These are phyloP conservation scores for Epicoccum nigrum DNA, from an alignment of 2,329 filamentous ascomycete genomes.

Conservation along the genomic window DNA sequence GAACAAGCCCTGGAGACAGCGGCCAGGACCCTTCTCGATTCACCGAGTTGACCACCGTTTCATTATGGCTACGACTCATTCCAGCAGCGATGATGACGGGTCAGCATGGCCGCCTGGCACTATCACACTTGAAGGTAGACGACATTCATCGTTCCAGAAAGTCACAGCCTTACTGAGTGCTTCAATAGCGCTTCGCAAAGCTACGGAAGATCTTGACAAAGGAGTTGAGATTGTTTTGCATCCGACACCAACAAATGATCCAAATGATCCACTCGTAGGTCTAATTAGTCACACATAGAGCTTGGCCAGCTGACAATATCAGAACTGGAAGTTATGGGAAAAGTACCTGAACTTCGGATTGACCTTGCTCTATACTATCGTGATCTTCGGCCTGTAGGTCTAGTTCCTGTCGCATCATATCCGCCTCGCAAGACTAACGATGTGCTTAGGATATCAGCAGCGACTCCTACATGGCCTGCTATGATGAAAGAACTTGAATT, in stretches of 20 bases:
- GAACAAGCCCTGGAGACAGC: background rate
- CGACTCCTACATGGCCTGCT: slow-evolving; percentile 19
- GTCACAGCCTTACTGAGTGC: background rate
- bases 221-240: slow-evolving; percentile 9
- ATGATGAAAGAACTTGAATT: slow-evolving; percentile 19
- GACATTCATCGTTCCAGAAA: background rate
- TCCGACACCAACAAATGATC: slow-evolving; percentile 11
- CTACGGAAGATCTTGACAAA: slow-evolving; percentile 1
- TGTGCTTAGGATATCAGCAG: slow-evolving; percentile 14
- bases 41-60: background rate
- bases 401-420: background rate
- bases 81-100: background rate
- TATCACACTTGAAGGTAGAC: slow-evolving; percentile 16
- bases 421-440: background rate
- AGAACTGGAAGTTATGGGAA: slow-evolving; percentile 19
- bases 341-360: slow-evolving; percentile 17
- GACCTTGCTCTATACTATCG: slow-evolving; percentile 12
- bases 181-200: slow-evolving; percentile 4
- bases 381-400: slow-evolving; percentile 16
- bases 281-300: background rate
- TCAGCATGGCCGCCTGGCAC: slow-evolving; percentile 17
- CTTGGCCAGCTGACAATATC: background rate
- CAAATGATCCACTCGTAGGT: slow-evolving; percentile 16
- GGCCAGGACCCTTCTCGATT: background rate
- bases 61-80: slow-evolving; percentile 4